Percentiles rank a stretch among this genome's conserved stretches.
phyloP scores from a whole-genome alignment of 1,284 basidiomycete species.

The Malassezia yamatoensis region DNA sequence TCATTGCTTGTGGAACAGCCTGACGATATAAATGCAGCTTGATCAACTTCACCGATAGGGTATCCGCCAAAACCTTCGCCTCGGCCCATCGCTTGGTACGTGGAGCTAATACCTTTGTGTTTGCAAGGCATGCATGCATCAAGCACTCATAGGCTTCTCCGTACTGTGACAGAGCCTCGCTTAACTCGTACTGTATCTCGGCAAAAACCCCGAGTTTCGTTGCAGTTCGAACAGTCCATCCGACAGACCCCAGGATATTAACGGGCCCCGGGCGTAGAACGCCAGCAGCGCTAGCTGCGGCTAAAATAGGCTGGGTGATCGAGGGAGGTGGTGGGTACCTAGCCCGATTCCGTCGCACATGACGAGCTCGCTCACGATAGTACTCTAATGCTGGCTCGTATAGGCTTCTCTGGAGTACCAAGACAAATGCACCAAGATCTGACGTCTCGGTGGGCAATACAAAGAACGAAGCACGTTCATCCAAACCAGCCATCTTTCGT shows the following conservation, averaged over 20 bases:
- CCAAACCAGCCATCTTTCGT: conserved; percentile 72
- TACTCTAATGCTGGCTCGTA: conserved; percentile 81
- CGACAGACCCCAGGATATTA: conserved; percentile 60
- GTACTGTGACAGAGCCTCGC: conserved; percentile 46
- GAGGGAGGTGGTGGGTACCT: conserved; percentile 52
- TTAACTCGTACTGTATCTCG: conserved; percentile 84
- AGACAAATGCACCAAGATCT: conserved; percentile 54
- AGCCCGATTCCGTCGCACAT: conserved; percentile 76
- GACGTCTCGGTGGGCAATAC: conserved; percentile 77
- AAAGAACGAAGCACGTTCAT: conserved; percentile 81
- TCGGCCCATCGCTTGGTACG: conserved; percentile 96
- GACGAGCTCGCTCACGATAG: conserved; percentile 80
- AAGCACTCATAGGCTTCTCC: conserved; percentile 21
- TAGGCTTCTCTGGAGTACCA: conserved; percentile 71
- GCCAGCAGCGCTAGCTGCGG: conserved; percentile 17
- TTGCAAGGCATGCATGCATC: conserved; percentile 50
- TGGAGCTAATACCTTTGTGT: conserved; percentile 71
- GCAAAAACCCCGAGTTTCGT: conserved; percentile 95
- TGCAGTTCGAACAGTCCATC: conserved; percentile 91
- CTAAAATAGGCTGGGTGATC: conserved; percentile 30
- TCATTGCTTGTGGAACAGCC: conserved; percentile 57
- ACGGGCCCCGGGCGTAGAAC: conserved; percentile 15
- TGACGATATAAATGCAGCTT: conserved; percentile 72
- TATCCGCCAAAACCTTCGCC: conserved; percentile 84
- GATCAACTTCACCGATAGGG: conserved; percentile 30